A percentile compares a stretch with the other conserved stretches of the same genome.
Conservation (phyloP, 441 rosid genomes). For the Biscutella auriculata region DNA sequence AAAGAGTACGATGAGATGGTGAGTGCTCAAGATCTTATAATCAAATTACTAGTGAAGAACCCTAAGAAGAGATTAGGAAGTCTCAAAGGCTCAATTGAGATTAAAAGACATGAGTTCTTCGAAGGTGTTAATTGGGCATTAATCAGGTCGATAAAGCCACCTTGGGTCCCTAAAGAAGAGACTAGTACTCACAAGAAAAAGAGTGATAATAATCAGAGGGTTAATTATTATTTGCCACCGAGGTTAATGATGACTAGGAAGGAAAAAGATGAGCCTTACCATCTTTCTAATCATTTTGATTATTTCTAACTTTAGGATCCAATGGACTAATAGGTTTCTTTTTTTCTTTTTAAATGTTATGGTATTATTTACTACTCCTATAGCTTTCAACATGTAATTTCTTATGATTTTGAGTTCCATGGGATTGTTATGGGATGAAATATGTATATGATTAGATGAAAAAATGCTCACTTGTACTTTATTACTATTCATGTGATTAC, state of each 20-base stretch:
- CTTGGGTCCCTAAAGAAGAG: slow-evolving; percentile 48
- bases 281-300: slow-evolving; percentile 60
- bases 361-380: neutral
- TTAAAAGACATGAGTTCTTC: slow-evolving; percentile 52
- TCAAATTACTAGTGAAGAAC: slow-evolving; percentile 36
- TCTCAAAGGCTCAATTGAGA: slow-evolving; percentile 42
- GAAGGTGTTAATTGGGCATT: slow-evolving; percentile 60
- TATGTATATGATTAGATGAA: slow-evolving; percentile 1
- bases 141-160: slow-evolving; percentile 70
- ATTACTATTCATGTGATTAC: neutral
- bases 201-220: slow-evolving; percentile 7
- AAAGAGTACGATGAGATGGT: slow-evolving; percentile 43
- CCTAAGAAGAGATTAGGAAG: slow-evolving; percentile 55
- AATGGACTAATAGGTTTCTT: neutral
- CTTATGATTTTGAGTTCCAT: neutral
- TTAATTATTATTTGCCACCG: slow-evolving; percentile 29
- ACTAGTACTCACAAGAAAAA: slow-evolving; percentile 18
- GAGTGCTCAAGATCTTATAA: slow-evolving; percentile 47
- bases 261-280: slow-evolving; percentile 65
- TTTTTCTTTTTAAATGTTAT: neutral
- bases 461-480: neutral
- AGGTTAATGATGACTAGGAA: slow-evolving; percentile 56
- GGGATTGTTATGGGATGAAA: neutral
- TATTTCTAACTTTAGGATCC: slow-evolving; percentile 37
- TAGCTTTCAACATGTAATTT: neutral